Conservation (phyloP, 2,329 filamentous ascomycete genomes). For the Hortaea werneckii region DNA sequence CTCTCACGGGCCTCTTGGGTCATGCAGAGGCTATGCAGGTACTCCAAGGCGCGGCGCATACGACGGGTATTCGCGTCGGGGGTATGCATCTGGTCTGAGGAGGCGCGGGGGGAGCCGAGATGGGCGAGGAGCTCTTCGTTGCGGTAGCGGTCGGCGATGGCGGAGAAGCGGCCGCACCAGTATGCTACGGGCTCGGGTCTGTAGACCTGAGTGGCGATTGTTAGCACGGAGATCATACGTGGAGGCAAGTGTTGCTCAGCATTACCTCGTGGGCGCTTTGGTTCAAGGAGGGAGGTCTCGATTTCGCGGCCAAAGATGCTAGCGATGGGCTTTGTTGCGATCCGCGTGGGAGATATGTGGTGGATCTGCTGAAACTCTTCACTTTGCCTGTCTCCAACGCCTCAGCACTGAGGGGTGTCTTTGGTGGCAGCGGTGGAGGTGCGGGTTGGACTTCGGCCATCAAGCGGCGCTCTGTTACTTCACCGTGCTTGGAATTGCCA, state of each 20-base stretch:
- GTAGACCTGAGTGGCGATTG: conserved; percentile 7
- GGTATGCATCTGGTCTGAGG: conserved; percentile 21
- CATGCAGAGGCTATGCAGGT: conserved; percentile 18
- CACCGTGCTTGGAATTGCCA: conserved; percentile 13
- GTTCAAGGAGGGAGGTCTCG: neutral
- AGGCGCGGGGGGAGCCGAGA: conserved; percentile 31
- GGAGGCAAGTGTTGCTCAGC: too few relatives aligned
- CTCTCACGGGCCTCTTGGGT: conserved; percentile 19
- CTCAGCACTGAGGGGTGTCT: conserved; percentile 10
- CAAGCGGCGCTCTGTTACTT: conserved; percentile 23
- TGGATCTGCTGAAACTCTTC: neutral
- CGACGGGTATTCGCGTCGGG: conserved; percentile 17
- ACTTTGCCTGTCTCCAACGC: conserved; percentile 5
- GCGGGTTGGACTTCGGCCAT: conserved; percentile 20
- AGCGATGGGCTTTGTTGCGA: neutral
- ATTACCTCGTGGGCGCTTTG: conserved; percentile 3
- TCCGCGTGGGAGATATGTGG: neutral
- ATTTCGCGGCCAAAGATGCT: neutral
- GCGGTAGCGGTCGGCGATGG: conserved; percentile 46
- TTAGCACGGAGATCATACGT: too few relatives aligned
- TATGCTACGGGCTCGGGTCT: conserved; percentile 37
- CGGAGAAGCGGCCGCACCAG: conserved; percentile 53
- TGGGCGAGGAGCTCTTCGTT: conserved; percentile 31
- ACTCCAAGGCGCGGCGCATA: conserved; percentile 20
- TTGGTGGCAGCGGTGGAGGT: conserved; percentile 14